A percentile compares a stretch with the other conserved stretches of the same genome.
These are phyloP conservation scores for Wickerhamiella azymoides DNA, from an alignment of 805 yeast genomes.

Conservation along the genomic window DNA sequence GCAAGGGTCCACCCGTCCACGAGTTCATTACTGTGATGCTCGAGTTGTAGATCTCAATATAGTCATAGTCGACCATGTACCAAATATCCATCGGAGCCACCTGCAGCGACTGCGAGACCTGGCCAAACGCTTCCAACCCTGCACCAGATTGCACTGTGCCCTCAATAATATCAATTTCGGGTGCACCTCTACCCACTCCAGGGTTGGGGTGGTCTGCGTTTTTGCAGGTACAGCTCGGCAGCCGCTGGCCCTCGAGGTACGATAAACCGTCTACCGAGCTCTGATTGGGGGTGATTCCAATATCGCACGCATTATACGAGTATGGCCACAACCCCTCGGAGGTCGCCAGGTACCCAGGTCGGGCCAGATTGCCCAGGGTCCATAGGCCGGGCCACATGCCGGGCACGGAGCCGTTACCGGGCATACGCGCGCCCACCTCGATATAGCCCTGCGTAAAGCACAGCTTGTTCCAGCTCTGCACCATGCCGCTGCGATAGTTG, in stretches of 20 bases:
- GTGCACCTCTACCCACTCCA: conserved; percentile 88
- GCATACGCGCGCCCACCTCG: conserved; percentile 64
- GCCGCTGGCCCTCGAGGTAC: conserved; percentile 70
- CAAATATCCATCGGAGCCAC: conserved; percentile 90
- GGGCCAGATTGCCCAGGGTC: conserved; percentile 85
- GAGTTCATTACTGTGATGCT: conserved; percentile 69
- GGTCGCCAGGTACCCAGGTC: conserved; percentile 79
- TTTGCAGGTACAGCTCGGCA: conserved; percentile 64
- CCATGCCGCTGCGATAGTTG: conserved; percentile 79
- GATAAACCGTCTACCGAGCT: conserved; percentile 81
- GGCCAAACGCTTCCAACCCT: conserved; percentile 32
- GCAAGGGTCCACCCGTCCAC: conserved; percentile 86
- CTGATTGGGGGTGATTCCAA: conserved; percentile 90
- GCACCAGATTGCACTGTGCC: conserved; percentile 44
- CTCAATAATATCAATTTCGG: conserved; percentile 87
- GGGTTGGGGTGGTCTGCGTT: conserved; percentile 78
- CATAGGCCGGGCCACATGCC: conserved; percentile 97
- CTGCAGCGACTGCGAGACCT: conserved; percentile 86
- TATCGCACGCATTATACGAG: conserved; percentile 74
- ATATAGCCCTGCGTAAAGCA: conserved; percentile 77
- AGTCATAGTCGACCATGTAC: conserved; percentile 83
- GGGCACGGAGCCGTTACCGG: conserved; percentile 60
- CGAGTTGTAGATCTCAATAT: conserved; percentile 53
- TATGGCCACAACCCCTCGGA: conserved; percentile 96
- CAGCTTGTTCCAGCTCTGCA: conserved; percentile 82